Conservation (phyloP, 2,329 filamentous ascomycete genomes). For the Colletotrichum nymphaeae region DNA sequence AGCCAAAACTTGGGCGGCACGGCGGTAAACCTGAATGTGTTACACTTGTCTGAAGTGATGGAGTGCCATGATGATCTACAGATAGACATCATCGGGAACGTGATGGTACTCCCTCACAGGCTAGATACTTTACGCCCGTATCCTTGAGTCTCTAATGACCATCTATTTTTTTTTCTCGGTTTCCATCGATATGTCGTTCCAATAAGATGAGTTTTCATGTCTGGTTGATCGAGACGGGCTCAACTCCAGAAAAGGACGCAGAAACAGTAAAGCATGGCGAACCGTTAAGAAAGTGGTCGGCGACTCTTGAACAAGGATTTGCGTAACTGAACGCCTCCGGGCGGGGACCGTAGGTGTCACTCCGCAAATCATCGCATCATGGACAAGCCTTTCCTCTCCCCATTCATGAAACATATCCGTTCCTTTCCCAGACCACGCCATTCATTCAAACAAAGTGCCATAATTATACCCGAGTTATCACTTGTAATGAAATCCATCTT, state of each 20-base stretch:
- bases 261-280: background rate
- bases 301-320: background rate
- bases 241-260: too few relatives aligned
- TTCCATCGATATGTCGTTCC: too few relatives aligned
- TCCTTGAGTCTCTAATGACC: too few relatives aligned
- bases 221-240: too few relatives aligned
- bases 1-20: too few relatives aligned
- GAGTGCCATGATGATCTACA: background rate
- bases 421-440: conserved; percentile 18
- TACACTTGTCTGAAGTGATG: background rate
- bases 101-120: background rate
- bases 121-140: too few relatives aligned
- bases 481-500: background rate
- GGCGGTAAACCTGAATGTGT: background rate
- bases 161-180: too few relatives aligned
- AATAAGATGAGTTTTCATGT: too few relatives aligned
- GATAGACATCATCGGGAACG: background rate
- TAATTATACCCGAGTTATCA: background rate
- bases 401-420: conserved; percentile 25
- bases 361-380: conserved; percentile 35
- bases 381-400: conserved; percentile 13
- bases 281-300: background rate
- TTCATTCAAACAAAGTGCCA: background rate
- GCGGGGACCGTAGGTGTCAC: conserved; percentile 12
- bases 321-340: conserved; percentile 1